Percentiles rank a stretch among this genome's conserved stretches.
Conservation (phyloP, 179 eudicot genomes). For the Vitellaria paradoxa region DNA sequence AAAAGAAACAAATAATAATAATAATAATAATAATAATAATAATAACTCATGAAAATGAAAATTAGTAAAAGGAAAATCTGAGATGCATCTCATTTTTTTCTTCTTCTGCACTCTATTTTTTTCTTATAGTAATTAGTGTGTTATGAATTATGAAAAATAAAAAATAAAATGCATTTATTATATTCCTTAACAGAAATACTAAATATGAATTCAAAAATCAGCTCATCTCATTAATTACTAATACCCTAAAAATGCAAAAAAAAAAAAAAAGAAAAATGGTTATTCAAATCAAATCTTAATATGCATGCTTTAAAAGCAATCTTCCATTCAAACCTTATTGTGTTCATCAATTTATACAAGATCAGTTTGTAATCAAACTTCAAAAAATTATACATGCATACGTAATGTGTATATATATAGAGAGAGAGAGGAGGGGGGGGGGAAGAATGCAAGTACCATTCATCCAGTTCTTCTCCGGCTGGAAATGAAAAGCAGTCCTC, state of each 20-base stretch:
- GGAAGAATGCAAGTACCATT: constrained; percentile 32
- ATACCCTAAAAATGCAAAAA: background rate
- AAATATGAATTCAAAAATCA: background rate
- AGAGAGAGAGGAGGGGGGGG: too few species aligned
- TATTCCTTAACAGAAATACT: background rate
- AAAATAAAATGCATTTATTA: too few species aligned
- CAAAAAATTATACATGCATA: background rate
- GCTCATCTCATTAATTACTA: background rate
- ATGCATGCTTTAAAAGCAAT: too few species aligned
- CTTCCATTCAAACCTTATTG: background rate
- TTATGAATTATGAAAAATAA: background rate
- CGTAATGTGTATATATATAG: background rate
- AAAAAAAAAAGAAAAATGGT: background rate
- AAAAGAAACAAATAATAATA: background rate
- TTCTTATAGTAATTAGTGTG: too few species aligned
- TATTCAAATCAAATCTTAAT: too few species aligned
- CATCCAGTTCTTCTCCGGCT: constrained; percentile 69
- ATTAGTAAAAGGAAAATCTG: too few species aligned
- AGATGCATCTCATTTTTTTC: too few species aligned
- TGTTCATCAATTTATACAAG: background rate
- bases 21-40: too few species aligned
- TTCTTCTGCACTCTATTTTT: too few species aligned
- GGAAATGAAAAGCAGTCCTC: constrained; percentile 59
- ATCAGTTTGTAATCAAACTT: background rate
- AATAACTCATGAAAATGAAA: too few species aligned